Evolutionary conservation across 306 rosid species (phyloP).

Genomic region (Dicorynia guianensis): DNA sequence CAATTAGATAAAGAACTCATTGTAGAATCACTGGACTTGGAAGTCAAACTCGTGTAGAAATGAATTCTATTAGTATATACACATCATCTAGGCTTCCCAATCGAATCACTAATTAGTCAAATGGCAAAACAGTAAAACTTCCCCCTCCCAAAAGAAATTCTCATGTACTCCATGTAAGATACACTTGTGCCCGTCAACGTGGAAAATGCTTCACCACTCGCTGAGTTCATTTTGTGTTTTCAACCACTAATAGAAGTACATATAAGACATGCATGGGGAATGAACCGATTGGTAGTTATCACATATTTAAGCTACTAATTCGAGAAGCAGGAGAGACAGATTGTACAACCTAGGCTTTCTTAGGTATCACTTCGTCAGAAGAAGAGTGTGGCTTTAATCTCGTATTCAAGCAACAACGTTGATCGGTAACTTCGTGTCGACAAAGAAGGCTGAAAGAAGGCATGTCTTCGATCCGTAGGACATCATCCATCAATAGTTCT

Average conservation of each 20-base stretch:
- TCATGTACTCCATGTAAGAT: background rate
- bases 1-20: background rate
- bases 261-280: too few relatives aligned
- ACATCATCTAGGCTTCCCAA: conserved; percentile 7
- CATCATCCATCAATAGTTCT: conserved; percentile 84
- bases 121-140: background rate
- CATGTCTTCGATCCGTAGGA: conserved; percentile 86
- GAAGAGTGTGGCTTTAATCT: too few relatives aligned
- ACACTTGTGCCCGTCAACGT: background rate
- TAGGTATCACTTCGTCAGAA: too few relatives aligned
- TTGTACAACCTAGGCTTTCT: background rate
- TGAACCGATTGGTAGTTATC: background rate
- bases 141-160: conserved; percentile 1
- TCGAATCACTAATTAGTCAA: conserved; percentile 25
- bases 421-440: conserved; percentile 39
- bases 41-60: conserved; percentile 5
- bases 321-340: background rate
- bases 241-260: background rate
- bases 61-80: conserved; percentile 15
- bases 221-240: conserved; percentile 6
- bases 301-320: conserved; percentile 16
- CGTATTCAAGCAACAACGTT: too few relatives aligned
- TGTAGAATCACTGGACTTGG: background rate
- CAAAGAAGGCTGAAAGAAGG: conserved; percentile 82
- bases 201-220: conserved; percentile 19